These are phyloP conservation scores for Cercospora zeae-maydis DNA, from an alignment of 2,329 filamentous ascomycete species.

Conservation along the genomic window DNA sequence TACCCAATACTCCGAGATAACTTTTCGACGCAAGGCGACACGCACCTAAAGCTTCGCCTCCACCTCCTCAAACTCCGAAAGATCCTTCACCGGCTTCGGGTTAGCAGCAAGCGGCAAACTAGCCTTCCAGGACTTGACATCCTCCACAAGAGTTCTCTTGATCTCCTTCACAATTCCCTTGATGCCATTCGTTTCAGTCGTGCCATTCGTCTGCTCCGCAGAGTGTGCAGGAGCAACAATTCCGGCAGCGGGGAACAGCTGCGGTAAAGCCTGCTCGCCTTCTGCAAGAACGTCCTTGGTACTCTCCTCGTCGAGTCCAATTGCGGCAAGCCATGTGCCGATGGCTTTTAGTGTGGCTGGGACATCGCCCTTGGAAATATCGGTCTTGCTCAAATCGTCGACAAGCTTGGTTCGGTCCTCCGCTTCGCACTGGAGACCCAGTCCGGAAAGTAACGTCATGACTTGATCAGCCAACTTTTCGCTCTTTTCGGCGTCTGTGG, in stretches of 20 bases:
- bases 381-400: conserved; percentile 45
- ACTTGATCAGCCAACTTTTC: conserved; percentile 44
- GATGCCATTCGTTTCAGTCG: conserved; percentile 33
- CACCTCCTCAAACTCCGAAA: conserved; percentile 81
- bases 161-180: conserved; percentile 47
- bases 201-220: conserved; percentile 34
- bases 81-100: conserved; percentile 66
- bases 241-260: conserved; percentile 38
- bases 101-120: conserved; percentile 68
- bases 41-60: conserved; percentile 64
- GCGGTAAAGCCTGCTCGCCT: conserved; percentile 47
- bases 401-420: conserved; percentile 44
- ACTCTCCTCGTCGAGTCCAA: conserved; percentile 50
- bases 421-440: conserved; percentile 42
- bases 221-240: conserved; percentile 8
- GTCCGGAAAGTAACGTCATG: conserved; percentile 46
- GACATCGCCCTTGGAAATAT: conserved; percentile 41
- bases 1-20: too few relatives aligned
- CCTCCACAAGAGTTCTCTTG: conserved; percentile 63
- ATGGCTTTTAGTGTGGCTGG: conserved; percentile 43
- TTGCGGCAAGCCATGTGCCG: conserved; percentile 39
- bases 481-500: conserved; percentile 42
- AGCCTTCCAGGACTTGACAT: conserved; percentile 78
- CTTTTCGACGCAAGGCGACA: background rate
- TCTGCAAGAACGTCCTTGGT: conserved; percentile 49